These are phyloP conservation scores for Jimgerdemannia flammicorona DNA, from an alignment of 192 early-diverging fungal species.

Conservation along the genomic window DNA sequence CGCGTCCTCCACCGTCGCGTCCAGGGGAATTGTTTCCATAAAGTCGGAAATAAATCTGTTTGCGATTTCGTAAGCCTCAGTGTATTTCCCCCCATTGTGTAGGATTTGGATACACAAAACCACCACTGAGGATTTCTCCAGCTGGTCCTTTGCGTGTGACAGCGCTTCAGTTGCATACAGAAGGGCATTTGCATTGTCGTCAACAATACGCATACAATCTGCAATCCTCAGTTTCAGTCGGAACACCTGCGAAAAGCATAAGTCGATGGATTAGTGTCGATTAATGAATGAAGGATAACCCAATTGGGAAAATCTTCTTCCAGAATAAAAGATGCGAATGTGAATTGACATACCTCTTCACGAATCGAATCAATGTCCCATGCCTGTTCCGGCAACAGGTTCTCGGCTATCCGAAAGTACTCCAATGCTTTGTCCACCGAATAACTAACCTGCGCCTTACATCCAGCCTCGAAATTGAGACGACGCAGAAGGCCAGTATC, in stretches of 20 bases:
- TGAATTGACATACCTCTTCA: not conserved
- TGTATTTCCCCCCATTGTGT: not conserved
- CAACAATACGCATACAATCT: not conserved
- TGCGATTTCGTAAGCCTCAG: not conserved
- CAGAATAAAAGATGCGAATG: not conserved
- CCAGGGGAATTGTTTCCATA: not conserved
- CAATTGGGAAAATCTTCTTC: too few species aligned
- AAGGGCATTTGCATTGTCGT: not conserved
- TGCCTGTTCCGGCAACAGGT: not conserved
- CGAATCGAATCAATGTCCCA: not conserved
- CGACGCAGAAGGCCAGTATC: not conserved
- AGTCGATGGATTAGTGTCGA: too few species aligned
- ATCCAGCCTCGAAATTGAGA: not conserved
- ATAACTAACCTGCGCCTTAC: not conserved
- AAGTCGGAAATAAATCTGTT: not conserved
- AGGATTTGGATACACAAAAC: not conserved
- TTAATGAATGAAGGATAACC: too few species aligned
- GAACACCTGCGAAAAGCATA: not conserved
- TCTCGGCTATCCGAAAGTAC: not conserved
- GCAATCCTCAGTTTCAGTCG: not conserved
- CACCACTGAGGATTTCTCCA: not conserved
- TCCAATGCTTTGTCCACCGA: not conserved
- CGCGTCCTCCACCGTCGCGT: not conserved
- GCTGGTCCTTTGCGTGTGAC: not conserved
- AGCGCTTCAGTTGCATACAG: not conserved